phyloP scores from a whole-genome alignment of 495 filamentous ascomycete genomes.

The Pyrenula aspistea region DNA sequence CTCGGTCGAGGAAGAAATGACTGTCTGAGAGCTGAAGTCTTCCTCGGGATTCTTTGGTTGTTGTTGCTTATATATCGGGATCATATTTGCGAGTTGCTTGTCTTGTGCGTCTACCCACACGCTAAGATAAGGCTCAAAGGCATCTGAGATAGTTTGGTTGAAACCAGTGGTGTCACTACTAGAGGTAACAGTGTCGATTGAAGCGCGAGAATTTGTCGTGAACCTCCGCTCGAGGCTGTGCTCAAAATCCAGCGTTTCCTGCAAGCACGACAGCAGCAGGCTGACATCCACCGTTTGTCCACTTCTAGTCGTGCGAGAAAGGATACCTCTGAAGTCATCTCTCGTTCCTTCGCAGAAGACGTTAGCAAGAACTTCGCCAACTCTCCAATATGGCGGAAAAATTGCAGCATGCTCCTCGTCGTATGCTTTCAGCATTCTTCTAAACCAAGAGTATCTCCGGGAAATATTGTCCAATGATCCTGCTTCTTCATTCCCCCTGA shows the following conservation, averaged over 20 bases:
- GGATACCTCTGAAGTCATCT: conserved; percentile 88
- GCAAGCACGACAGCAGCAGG: conserved; percentile 77
- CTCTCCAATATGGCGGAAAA: conserved; percentile 80
- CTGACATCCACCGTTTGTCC: conserved; percentile 85
- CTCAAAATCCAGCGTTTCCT: conserved; percentile 96
- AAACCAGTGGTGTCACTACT: conserved; percentile 64
- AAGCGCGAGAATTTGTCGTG: conserved; percentile 63
- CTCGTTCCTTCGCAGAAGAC: conserved; percentile 89
- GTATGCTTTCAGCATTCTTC: conserved; percentile 88
- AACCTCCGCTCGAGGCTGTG: conserved; percentile 82
- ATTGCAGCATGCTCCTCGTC: conserved; percentile 86
- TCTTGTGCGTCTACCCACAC: conserved; percentile 97
- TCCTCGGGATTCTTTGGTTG: conserved; percentile 73
- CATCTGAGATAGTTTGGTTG: conserved; percentile 87
- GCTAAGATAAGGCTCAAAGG: conserved; percentile 93
- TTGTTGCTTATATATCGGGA: conserved; percentile 81
- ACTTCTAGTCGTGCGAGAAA: conserved; percentile 78
- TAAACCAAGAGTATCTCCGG: conserved; percentile 90
- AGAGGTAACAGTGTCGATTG: conserved; percentile 83
- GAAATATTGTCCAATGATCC: conserved; percentile 96
- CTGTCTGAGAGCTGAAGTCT: conserved; percentile 82
- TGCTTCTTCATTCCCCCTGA: conserved; percentile 91
- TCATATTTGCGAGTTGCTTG: conserved; percentile 70
- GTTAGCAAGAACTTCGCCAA: conserved; percentile 83
- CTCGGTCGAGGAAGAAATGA: conserved; percentile 87